Evolutionary conservation across 2,329 filamentous ascomycete species (phyloP).

Genomic region (Aspergillus uvarum): DNA sequence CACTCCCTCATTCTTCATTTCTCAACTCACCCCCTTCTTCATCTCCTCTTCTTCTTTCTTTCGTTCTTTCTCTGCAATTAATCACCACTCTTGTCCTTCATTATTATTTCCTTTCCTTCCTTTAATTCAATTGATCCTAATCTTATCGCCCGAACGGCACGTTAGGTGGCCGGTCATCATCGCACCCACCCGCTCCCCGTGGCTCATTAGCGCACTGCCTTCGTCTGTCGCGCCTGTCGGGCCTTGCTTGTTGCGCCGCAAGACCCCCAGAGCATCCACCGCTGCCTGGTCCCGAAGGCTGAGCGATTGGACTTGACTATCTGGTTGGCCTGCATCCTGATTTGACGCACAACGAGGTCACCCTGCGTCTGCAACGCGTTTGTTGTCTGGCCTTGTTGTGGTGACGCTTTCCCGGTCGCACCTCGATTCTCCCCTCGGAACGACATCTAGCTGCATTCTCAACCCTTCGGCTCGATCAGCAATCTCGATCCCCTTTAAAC

Average conservation of each 20-base stretch:
- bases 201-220: slow-evolving; percentile 1
- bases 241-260: slow-evolving; percentile 16
- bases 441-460: background rate
- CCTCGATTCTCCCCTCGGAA: slow-evolving; percentile 6
- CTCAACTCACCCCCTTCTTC: slow-evolving; percentile 19
- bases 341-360: slow-evolving; percentile 16
- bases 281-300: slow-evolving; percentile 16
- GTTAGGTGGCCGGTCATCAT: slow-evolving; percentile 2
- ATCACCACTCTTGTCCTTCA: background rate
- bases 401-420: slow-evolving; percentile 11
- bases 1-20: slow-evolving; percentile 24
- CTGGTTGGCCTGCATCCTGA: slow-evolving; percentile 22
- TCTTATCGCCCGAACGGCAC: slow-evolving; percentile 12
- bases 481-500: slow-evolving; percentile 1
- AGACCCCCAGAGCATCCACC: background rate
- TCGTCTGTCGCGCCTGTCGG: background rate
- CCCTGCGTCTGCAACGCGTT: slow-evolving; percentile 21
- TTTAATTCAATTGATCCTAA: slow-evolving; percentile 11
- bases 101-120: slow-evolving; percentile 12
- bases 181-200: slow-evolving; percentile 7
- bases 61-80: slow-evolving; percentile 11
- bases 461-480: background rate
- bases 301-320: slow-evolving; percentile 1
- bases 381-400: slow-evolving; percentile 17
- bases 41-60: slow-evolving; percentile 12